Base-by-base conservation (phyloP, 805 yeast species). In the Saccharomycopsis oosterbeekiorum region DNA sequence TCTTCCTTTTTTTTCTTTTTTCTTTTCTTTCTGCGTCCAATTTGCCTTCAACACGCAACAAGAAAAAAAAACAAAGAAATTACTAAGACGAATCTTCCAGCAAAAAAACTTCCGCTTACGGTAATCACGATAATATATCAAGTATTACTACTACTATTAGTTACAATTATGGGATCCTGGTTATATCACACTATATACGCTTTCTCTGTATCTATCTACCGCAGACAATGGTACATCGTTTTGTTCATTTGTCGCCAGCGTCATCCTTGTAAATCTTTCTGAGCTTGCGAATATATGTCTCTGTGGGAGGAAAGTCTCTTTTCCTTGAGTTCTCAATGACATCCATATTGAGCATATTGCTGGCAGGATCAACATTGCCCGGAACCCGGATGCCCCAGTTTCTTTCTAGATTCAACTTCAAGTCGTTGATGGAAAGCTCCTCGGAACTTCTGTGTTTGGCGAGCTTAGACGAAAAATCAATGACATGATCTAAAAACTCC, bases 311-410 rank as follows among this genome's bases (percentile, higher is more conserved):
- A 53, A 59, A 63, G 15, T 34, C 51, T 57, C 62, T 61, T 50
- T 57, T 62, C 21, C 59, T 59, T 1, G 55, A 21, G 17, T 50
- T 51, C 24, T 57, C 57, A 12, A 60, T 36, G 9, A 19, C 21
- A 34, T 57, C 37, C 29, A 57, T 43, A 12, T 60, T 51, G 36
- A 59, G 56, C 21, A 36, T 57, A 24, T 51, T 51, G 39, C 60
- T 61, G n/a, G 53, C 51, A 15, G 54, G 43, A 26, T 63, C 65
- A 8, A 54, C 53, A 29, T 51, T 55, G 4, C 65, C 65, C 39
- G 62, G 59, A 19, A 58, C 64, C 1, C 34, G 10, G 12, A 63
- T 61, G 2, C 65, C 65, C 65, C 65, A 63, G 42, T 63, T 63
- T 24, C 65, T 19, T 36, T 63, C 65, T 26, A 63, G 42, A 51